These are phyloP conservation scores for Eucalyptus sp. DNA, from an alignment of 345 rosid genomes.

Conservation along the genomic window DNA sequence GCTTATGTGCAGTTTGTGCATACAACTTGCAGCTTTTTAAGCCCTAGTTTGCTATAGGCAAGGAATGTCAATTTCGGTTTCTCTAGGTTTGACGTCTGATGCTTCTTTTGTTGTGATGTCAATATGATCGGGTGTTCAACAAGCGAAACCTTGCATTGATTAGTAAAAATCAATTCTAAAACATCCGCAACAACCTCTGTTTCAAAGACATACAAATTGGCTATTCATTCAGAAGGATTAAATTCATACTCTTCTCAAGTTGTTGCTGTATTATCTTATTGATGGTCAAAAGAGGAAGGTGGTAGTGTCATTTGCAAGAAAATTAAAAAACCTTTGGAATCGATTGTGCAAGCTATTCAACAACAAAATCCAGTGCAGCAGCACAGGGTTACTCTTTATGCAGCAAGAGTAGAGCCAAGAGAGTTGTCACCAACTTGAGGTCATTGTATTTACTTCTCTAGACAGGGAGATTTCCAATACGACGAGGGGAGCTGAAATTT, in stretches of 20 bases:
- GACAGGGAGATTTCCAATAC: neutral
- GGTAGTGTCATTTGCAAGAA: neutral
- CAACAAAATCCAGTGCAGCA: neutral
- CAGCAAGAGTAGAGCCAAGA: neutral
- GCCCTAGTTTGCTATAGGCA: too few relatives aligned
- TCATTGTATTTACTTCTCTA: neutral
- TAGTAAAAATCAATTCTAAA: too few relatives aligned
- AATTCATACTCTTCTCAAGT: neutral
- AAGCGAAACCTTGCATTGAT: too few relatives aligned
- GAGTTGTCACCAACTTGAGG: neutral
- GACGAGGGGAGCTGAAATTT: neutral
- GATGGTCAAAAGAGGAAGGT: neutral
- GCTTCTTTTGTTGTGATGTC: too few relatives aligned
- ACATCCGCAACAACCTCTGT: neutral
- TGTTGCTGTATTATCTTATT: neutral
- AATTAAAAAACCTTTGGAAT: neutral
- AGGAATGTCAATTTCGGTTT: too few relatives aligned
- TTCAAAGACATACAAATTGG: neutral
- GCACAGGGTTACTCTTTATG: neutral
- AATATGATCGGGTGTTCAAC: too few relatives aligned
- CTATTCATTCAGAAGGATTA: neutral
- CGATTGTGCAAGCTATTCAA: neutral
- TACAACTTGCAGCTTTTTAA: too few relatives aligned
- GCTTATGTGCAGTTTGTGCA: neutral
- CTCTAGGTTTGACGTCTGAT: too few relatives aligned